phyloP scores from a whole-genome alignment of 495 filamentous ascomycete species.

The Daldinia grandis region DNA sequence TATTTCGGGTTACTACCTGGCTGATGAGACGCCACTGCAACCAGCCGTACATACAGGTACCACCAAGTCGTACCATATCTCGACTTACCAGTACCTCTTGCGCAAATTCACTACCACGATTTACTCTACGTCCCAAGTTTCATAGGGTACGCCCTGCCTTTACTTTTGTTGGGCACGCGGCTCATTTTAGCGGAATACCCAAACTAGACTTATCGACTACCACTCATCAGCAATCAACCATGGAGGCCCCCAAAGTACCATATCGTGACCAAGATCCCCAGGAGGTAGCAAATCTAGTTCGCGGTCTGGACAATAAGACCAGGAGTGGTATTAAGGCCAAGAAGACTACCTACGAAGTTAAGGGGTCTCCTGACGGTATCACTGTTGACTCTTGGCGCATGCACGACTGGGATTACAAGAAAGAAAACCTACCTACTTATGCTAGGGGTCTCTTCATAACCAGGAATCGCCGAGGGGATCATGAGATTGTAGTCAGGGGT shows the following conservation, averaged over 20 bases:
- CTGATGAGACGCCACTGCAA: neutral
- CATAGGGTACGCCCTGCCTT: neutral
- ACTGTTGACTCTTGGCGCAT: slow-evolving; percentile 91
- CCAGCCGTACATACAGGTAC: neutral
- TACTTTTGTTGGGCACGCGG: neutral
- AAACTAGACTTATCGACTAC: neutral
- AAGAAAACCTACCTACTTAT: slow-evolving; percentile 81
- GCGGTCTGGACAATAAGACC: slow-evolving; percentile 60
- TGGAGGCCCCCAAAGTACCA: slow-evolving; percentile 53
- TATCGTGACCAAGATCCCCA: slow-evolving; percentile 70
- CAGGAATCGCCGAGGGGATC: slow-evolving; percentile 63
- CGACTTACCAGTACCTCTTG: slow-evolving; percentile 1
- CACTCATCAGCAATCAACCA: slow-evolving; percentile 16
- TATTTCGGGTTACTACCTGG: neutral
- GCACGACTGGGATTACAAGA: slow-evolving; percentile 95
- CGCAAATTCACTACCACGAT: neutral
- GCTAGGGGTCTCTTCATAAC: slow-evolving; percentile 93
- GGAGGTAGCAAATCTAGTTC: slow-evolving; percentile 67
- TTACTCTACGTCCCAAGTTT: neutral
- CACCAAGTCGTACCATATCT: neutral
- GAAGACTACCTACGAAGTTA: slow-evolving; percentile 75
- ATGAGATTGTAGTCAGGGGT: slow-evolving; percentile 84
- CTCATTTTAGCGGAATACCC: neutral
- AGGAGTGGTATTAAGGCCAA: slow-evolving; percentile 70
- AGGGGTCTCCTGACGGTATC: slow-evolving; percentile 62